Percentiles rank a stretch among this genome's conserved stretches.
Conservation (phyloP, 179 eudicot species). For the Camellia oleifera region DNA sequence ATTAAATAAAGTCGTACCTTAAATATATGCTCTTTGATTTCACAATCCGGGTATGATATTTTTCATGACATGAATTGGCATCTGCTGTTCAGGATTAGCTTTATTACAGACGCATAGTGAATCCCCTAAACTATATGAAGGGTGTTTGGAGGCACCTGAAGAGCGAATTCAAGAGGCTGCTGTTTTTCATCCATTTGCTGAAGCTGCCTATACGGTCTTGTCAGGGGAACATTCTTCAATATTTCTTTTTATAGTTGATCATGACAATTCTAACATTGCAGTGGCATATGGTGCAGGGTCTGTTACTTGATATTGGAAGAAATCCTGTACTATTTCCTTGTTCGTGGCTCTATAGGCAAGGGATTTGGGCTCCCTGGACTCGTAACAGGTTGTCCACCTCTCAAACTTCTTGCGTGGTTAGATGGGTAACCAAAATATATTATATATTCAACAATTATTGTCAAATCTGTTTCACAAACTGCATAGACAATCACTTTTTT, state of each 20-base stretch:
- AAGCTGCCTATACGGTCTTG: conserved; percentile 78
- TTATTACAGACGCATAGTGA: conserved; percentile 47
- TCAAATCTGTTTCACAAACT: not conserved
- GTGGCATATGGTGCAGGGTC: conserved; percentile 45
- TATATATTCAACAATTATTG: not conserved
- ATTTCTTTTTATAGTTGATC: not conserved
- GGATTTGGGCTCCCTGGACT: conserved; percentile 64
- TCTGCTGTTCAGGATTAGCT: conserved; percentile 50
- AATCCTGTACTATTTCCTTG: conserved; percentile 70
- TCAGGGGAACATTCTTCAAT: conserved; percentile 12
- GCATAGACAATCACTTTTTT: not conserved
- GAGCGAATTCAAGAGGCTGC: conserved; percentile 55
- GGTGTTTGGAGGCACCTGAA: conserved; percentile 48
- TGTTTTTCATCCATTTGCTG: conserved; percentile 64
- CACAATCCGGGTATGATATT: not conserved
- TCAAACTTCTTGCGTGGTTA: conserved; percentile 23
- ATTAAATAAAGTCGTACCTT: not conserved
- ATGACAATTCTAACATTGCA: not conserved
- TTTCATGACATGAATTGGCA: conserved; percentile 9
- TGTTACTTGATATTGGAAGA: conserved; percentile 81
- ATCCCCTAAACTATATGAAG: conserved; percentile 39
- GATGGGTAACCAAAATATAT: not conserved
- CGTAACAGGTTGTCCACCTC: conserved; percentile 52
- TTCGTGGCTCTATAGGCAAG: conserved; percentile 87
- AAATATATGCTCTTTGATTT: not conserved